Base-by-base conservation (phyloP, 1,284 basidiomycete species). In the Ceratobasidium sp. region DNA sequence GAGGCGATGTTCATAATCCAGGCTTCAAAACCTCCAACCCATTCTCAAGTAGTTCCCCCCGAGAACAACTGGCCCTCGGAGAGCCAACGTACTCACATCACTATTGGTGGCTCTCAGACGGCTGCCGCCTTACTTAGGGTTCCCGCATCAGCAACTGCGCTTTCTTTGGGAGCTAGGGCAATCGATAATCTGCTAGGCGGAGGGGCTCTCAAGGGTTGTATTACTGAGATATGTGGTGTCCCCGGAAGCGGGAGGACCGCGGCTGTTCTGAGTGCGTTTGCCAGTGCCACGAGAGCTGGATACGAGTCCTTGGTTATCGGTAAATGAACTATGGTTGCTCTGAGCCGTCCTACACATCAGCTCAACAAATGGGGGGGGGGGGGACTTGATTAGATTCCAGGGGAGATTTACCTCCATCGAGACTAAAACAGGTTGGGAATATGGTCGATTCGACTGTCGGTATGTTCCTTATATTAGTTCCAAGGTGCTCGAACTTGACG, bases 81-180 rank as follows among this genome's bases (percentile, higher is more conserved):
- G 16, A 70, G 23, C n/a, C 67, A 70, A 26, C 53, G 67, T 14
- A 32, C 67, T 46, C 67, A 70, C 18, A 58, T 70, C 41, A 41
- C 55, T 23, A 59, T 70, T n/a, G 32, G 41, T 46, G 67, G 67
- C 41, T 70, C 67, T n/a, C 67, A 70, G 39, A 70, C 67, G 4
- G 67, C 67, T 39, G 67, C 67, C n/a, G 55, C 55, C 18, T 39
- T 70, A n/a, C 43, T 70, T 14, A 58, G 43, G 32, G 67, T 70
- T 48, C 67, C 67, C 18, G 43, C 67, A 12, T 70, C 67, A 14
- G 67, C 67, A 8, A 70, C 67, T 45, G 67, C 67, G 3, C 67
- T 70, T 48, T 70, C 67, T 14, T 21, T 59, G 23, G 67, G 67
- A 2, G 55, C 23, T 2, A 70, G 48, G 32, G 55, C 67, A 16